These are phyloP conservation scores for Lipomyces japonicus DNA, from an alignment of 805 yeast genomes.

Conservation along the genomic window DNA sequence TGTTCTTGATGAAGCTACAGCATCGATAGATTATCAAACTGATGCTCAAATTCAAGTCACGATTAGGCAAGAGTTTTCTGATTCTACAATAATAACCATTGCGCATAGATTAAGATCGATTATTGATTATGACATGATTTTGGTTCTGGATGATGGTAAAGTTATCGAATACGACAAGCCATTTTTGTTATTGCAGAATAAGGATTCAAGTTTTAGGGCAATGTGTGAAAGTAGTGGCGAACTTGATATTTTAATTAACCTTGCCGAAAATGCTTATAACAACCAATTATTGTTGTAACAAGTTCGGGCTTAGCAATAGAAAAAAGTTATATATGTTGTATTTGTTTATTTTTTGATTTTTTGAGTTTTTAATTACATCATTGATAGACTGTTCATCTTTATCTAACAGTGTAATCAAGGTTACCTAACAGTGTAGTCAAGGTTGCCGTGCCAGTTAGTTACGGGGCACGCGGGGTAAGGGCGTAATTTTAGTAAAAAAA, in stretches of 20 bases:
- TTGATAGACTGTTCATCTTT: no score
- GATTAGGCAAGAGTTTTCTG: constrained; percentile 57
- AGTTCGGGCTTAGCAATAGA: no score
- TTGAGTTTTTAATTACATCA: no score
- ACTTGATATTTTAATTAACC: constrained; percentile 63
- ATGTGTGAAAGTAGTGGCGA: constrained; percentile 92
- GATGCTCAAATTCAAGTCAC: constrained; percentile 73
- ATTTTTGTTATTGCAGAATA: constrained; percentile 48
- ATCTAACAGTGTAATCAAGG: no score
- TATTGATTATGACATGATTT: constrained; percentile 64
- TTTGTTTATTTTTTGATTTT: no score
- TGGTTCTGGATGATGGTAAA: constrained; percentile 77
- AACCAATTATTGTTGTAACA: no score
- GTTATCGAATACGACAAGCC: constrained; percentile 73
- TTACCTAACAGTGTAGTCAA: no score
- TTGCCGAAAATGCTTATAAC: constrained; percentile 52
- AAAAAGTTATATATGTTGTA: no score
- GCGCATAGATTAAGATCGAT: constrained; percentile 79
- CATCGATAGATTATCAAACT: constrained; percentile 71
- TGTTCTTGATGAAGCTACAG: constrained; percentile 75
- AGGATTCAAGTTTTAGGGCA: constrained; percentile 53
- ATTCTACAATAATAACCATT: constrained; percentile 75
- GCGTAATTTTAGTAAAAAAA: no score
- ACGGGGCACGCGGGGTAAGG: no score
- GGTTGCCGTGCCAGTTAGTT: no score